A percentile compares a stretch with the other conserved stretches of the same genome.
phyloP scores from a whole-genome alignment of 2,329 filamentous ascomycete genomes.

The Microthyrium microscopicum region DNA sequence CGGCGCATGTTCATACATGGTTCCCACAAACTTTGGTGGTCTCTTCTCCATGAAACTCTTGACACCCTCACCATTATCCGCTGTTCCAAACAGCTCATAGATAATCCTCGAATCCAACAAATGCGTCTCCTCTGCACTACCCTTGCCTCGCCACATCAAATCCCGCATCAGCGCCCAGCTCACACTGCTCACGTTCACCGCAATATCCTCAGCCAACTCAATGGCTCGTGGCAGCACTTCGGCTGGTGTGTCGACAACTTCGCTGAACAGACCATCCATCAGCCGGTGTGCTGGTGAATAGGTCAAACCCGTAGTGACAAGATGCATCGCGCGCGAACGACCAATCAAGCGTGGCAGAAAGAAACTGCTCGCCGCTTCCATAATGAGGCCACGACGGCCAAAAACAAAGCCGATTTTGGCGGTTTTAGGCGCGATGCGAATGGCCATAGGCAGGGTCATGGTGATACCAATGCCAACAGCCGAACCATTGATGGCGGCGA shows the following conservation, averaged over 20 bases:
- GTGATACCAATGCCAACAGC: slow-evolving; percentile 43
- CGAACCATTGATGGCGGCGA: slow-evolving; percentile 37
- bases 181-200: slow-evolving; percentile 46
- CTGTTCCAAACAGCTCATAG: slow-evolving; percentile 39
- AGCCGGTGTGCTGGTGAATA: slow-evolving; percentile 34
- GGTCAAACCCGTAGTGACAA: slow-evolving; percentile 49
- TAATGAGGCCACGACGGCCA: slow-evolving; percentile 48
- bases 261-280: slow-evolving; percentile 47
- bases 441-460: slow-evolving; percentile 39
- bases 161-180: slow-evolving; percentile 53
- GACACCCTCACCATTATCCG: slow-evolving; percentile 51
- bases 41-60: slow-evolving; percentile 55
- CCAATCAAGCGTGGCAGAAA: slow-evolving; percentile 58
- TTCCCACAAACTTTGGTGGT: slow-evolving; percentile 42
- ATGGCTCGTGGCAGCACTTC: slow-evolving; percentile 49
- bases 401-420: slow-evolving; percentile 65
- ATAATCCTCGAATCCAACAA: slow-evolving; percentile 51
- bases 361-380: slow-evolving; percentile 56
- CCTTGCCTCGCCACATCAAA: slow-evolving; percentile 45
- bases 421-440: slow-evolving; percentile 34
- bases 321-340: slow-evolving; percentile 42
- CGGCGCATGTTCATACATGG: slow-evolving; percentile 43
- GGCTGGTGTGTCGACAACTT: slow-evolving; percentile 40
- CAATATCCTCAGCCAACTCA: slow-evolving; percentile 49
- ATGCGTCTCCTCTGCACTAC: slow-evolving; percentile 51